Evolutionary conservation across 306 rosid species (phyloP), one percentile per base, ranked within the genome.

Genomic region (Lupinus albus): DNA sequence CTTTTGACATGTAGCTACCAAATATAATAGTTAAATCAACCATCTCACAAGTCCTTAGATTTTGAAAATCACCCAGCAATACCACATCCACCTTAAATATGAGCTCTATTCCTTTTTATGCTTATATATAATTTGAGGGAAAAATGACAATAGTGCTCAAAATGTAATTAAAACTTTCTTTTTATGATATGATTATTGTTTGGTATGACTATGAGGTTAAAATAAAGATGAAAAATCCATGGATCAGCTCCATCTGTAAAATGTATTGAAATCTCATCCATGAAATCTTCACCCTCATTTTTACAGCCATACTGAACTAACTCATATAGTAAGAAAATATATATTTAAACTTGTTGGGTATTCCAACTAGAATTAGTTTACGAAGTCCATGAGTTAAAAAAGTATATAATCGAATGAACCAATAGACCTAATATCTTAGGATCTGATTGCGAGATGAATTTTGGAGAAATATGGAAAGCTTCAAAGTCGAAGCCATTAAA

Each of bases 31-130:
- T 20, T 14, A 56, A 46, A 28, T 59, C 51, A 74, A 30, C 3
- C 51, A 74, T 16, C 3, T 11, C 16, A 53, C 20, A 74, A 57
- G 35, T 65, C 28, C 61, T n/a, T n/a, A 56, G 47, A 66, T 30
- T 45, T 11, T 48, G 48, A 57, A 58, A 58, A 15, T n/a, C 67
- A 15, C 61, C 45, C 38, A 58, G 48, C 38, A 58, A 49, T 10
- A 57, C 46, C 56, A 47, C 36, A 48, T 21, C 56, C 49, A 16
- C 33, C 42, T 44, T 1, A 55, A 52, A 44, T 53, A 56, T 5
- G 67, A 46, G 57, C 65, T 56, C 11, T 17, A 13, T 32, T 32
- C 64, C 52, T 51, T 61, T 20, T 11, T 28, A 5, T 33, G 25
- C 53, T 11, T 25, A 12, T 55, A 32, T 17, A 55, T 33, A 33